These are phyloP conservation scores for Kodamaea fungicola DNA, from an alignment of 1,139 yeast species.

Conservation along the genomic window DNA sequence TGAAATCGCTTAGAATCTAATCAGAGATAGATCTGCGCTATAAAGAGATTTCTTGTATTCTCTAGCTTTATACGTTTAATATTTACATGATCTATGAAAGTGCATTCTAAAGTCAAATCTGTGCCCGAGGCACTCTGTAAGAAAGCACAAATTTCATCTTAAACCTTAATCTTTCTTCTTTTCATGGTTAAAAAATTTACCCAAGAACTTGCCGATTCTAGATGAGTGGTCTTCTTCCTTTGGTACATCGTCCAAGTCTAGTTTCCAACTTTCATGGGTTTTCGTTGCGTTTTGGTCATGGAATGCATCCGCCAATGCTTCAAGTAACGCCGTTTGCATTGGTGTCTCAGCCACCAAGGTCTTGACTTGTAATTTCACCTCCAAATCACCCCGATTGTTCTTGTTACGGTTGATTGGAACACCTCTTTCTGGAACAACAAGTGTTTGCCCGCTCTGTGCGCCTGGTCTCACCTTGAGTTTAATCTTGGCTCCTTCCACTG, in stretches of 20 bases:
- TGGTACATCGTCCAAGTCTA: constrained; percentile 31
- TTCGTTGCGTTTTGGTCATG: constrained; percentile 78
- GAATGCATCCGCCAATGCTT: constrained; percentile 89
- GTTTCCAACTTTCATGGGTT: constrained; percentile 56
- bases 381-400: constrained; percentile 74
- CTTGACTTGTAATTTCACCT: constrained; percentile 68
- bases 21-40: too few relatives aligned
- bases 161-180: constrained; percentile 8
- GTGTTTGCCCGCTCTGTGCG: constrained; percentile 70
- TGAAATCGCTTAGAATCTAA: too few relatives aligned
- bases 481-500: constrained; percentile 71
- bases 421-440: constrained; percentile 84
- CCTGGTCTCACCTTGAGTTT: constrained; percentile 85
- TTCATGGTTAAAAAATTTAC: constrained; percentile 52
- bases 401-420: constrained; percentile 65
- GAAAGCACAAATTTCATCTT: neutral
- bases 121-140: too few relatives aligned
- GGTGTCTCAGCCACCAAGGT: constrained; percentile 75
- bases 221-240: constrained; percentile 44
- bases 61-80: too few relatives aligned
- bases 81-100: too few relatives aligned
- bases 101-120: too few relatives aligned
- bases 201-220: constrained; percentile 60
- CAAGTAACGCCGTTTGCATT: constrained; percentile 88
- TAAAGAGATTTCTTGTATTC: too few relatives aligned